Evolutionary conservation across 2,329 filamentous ascomycete genomes (phyloP), one percentile per base, ranked within the genome.

Genomic region (Pseudocercospora vitis): DNA sequence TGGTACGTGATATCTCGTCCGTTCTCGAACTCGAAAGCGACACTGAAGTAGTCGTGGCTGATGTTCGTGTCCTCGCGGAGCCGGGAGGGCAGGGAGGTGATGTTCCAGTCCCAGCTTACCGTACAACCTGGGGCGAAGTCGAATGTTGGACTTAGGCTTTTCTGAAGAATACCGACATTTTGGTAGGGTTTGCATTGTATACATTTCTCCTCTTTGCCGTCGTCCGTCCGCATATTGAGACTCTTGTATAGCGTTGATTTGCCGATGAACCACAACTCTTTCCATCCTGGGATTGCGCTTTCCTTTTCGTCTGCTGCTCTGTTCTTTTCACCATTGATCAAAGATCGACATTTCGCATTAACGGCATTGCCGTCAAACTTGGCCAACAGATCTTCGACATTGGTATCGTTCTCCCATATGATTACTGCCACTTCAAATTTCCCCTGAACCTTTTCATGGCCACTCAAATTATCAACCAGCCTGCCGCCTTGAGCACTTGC

Each of bases 1-100:
- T 21, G 19, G 21, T 54, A 54, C 11, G 46, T 54, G 18, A 54
- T 54, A 24, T 54, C 45, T 23, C 51, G 18, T 28, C 44, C 50
- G 21, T 48, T 53, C 32, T 53, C 50, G 19, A 53, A 53, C 29
- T 53, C 45, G 18, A 42, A 32, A 5, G 51, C 45, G 5, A 45
- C 29, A 23, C 35, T 49, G 21, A 53, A 35, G 29, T 49, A 53
- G 29, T 53, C 51, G 18, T 53, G 51, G 16, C 33, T 49, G 12
- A 53, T 37, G 2, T 42, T 48, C 12, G 50, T 53, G n/a, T 53
- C 50, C 23, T 53, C 50, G 4, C 50, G 11, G 5, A 53, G 23
- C 16, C 50, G 33, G 23, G 45, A 44, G 1, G 45, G 51, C 9
- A 53, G 24, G 2, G 51, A 18, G 16, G 21, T 26, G 11, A 53